These are phyloP conservation scores for Globisporangium okanoganense DNA, from an alignment of 352 stramenopile genomes.

Conservation along the genomic window DNA sequence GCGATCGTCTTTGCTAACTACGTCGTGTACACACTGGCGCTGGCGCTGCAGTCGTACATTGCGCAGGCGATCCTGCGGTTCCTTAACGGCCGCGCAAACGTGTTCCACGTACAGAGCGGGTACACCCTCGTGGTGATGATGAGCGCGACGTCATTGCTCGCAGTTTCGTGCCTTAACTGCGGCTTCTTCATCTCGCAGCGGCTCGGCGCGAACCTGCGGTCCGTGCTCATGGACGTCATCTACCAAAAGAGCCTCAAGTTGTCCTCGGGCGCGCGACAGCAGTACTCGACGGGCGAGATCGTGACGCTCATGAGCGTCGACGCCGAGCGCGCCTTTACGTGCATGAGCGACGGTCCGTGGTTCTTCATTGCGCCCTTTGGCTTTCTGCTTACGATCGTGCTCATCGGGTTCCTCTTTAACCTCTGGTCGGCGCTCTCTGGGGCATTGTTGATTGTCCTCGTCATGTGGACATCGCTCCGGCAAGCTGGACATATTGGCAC, in stretches of 20 bases:
- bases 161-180: conserved; percentile 20
- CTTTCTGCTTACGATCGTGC: conserved; percentile 13
- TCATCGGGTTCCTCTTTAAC: conserved; percentile 17
- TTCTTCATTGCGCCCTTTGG: conserved; percentile 11
- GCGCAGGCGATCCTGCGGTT: conserved; percentile 23
- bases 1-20: conserved; percentile 7
- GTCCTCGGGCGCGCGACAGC: conserved; percentile 14
- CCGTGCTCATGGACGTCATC: conserved; percentile 19
- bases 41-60: conserved; percentile 19
- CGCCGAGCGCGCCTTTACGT: conserved; percentile 24
- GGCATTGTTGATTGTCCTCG: neutral
- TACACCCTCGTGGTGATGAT: conserved; percentile 24
- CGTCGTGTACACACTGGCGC: conserved; percentile 9
- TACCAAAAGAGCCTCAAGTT: conserved; percentile 22
- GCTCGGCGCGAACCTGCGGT: conserved; percentile 20
- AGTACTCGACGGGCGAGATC: conserved; percentile 22
- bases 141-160: conserved; percentile 12
- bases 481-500: conserved; percentile 2
- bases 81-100: conserved; percentile 12
- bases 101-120: conserved; percentile 13
- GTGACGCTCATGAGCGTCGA: conserved; percentile 25
- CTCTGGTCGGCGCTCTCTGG: conserved; percentile 1
- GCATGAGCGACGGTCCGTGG: conserved; percentile 7
- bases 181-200: conserved; percentile 20
- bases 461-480: conserved; percentile 1